Evolutionary conservation across 2,329 filamentous ascomycete species (phyloP), one percentile per base, ranked within the genome.

Genomic region (Teratosphaeria destructans): DNA sequence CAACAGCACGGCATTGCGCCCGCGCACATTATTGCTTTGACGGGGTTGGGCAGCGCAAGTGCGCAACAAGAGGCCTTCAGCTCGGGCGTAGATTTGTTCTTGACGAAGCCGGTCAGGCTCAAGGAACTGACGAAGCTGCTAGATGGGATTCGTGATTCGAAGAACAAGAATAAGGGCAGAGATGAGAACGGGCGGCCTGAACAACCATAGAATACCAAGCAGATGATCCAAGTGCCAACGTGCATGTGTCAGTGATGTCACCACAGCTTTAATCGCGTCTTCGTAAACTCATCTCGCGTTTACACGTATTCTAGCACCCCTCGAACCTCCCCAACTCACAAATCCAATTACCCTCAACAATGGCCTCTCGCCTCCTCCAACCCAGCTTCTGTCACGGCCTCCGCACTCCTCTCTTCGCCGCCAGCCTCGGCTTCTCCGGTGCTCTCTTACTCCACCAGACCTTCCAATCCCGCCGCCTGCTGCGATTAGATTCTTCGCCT

Each of bases 311-410:
- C 14, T 14, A 5, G 14, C 43, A 14, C 4, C 55, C 2, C 8
- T n/a, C 12, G n/a, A 56, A 34, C 32, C 34, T 12, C 29, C 35
- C 19, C 29, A 56, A 12, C 29, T 14, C 26, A 37, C 54, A 35
- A 7, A 32, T 32, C 29, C 35, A 23, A 14, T n/a, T 47, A 34
- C 56, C 63, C 52, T 52, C 14, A 32, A 69, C 60, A 43, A 77
- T 78, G 75, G 68, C 75, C 1, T 74, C 72, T 63, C 61, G 74
- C 43, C 66, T 75, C 54, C 72, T 76, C 57, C 71, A 73, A 52
- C 72, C 75, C 32, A 71, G 72, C 56, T 68, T 75, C 61, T 67
- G 72, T 62, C 67, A 74, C 60, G 43, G 43, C 43, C 71, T 75
- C 43, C 73, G 73, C 37, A 66, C 65, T 3, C 66, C 68, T 7